Evolutionary conservation across 176 grass and related monocot genomes (phyloP).

Genomic region (Elymus sibiricus): DNA sequence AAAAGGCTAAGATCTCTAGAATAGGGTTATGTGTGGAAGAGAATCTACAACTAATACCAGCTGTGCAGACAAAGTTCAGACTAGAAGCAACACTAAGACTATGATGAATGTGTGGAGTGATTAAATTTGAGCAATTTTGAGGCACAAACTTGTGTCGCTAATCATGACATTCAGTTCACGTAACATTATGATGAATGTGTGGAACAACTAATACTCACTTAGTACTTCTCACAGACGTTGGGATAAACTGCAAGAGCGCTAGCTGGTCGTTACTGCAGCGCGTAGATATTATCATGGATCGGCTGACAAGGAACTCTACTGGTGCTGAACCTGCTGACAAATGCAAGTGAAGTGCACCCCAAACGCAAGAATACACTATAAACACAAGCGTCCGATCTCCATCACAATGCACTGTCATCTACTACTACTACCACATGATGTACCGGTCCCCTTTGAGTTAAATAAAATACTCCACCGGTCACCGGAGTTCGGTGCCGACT

Average conservation of each 20-base stretch:
- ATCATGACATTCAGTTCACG: neutral
- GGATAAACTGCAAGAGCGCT: too few relatives aligned
- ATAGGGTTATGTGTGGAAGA: neutral
- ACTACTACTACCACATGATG: neutral
- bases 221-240: too few relatives aligned
- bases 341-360: neutral
- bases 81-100: neutral
- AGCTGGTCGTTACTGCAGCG: too few relatives aligned
- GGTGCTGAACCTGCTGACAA: too few relatives aligned
- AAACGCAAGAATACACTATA: neutral
- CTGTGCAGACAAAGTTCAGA: neutral
- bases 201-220: too few relatives aligned
- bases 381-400: neutral
- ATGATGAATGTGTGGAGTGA: neutral
- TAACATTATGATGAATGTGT: neutral
- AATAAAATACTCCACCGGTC: neutral
- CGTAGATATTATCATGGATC: too few relatives aligned
- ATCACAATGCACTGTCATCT: neutral
- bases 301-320: too few relatives aligned
- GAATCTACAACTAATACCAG: neutral
- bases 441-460: neutral
- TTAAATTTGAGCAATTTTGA: neutral
- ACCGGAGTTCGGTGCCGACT: constrained; percentile 9
- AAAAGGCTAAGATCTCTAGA: neutral
- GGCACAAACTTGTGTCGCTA: neutral